A percentile compares a stretch with the other conserved stretches of the same genome.
Conservation (phyloP, 176 grass and related monocot genomes). For the Pharus latifolius region DNA sequence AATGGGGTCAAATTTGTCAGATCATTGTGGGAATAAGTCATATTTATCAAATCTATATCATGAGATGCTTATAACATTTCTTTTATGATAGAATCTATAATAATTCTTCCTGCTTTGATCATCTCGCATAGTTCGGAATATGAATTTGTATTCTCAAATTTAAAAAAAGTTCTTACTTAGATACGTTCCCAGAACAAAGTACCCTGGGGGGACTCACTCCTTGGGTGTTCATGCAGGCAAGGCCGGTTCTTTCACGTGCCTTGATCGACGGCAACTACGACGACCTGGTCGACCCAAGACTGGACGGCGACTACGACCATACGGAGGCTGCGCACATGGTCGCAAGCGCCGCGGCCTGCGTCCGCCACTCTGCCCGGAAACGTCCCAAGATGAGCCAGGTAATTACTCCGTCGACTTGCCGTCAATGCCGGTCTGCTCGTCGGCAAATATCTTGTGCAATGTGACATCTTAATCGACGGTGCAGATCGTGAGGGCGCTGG, state of each 20-base stretch:
- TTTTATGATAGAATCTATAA: too few species aligned
- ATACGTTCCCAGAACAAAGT: too few species aligned
- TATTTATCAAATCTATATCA: too few species aligned
- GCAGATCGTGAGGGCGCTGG: slow-evolving; percentile 39
- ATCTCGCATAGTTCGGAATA: too few species aligned
- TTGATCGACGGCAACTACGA: slow-evolving; percentile 38
- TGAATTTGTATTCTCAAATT: too few species aligned
- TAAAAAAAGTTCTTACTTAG: too few species aligned
- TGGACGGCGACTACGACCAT: slow-evolving; percentile 30
- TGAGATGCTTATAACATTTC: too few species aligned
- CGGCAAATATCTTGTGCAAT: neutral
- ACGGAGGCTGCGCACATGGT: slow-evolving; percentile 37
- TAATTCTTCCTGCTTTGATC: too few species aligned
- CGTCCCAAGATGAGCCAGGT: slow-evolving; percentile 61
- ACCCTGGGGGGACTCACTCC: too few species aligned
- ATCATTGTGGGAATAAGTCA: too few species aligned
- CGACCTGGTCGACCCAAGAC: slow-evolving; percentile 21
- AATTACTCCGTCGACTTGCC: neutral
- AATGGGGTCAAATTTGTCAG: too few species aligned
- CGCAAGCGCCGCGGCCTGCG: slow-evolving; percentile 29
- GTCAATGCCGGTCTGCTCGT: neutral
- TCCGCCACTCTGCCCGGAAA: slow-evolving; percentile 41
- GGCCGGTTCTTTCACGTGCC: slow-evolving; percentile 21
- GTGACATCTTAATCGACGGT: too few species aligned
- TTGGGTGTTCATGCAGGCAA: slow-evolving; percentile 17